Conservation (phyloP, 192 early-diverging fungal species). For the Coemansia sp. region DNA sequence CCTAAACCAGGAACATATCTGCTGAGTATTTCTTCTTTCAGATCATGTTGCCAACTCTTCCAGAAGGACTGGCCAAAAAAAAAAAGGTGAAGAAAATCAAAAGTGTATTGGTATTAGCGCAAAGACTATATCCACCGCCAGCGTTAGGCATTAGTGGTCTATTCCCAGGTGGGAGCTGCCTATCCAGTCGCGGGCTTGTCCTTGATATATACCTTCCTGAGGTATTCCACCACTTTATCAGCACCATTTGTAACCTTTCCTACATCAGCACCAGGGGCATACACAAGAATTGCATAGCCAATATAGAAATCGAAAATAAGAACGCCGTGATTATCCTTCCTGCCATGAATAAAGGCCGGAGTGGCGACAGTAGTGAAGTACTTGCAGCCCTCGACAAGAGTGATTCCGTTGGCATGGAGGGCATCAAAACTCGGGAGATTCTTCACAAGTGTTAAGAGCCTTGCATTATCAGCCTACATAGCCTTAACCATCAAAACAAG, state of each 20-base stretch:
- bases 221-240: conserved; percentile 75
- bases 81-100: neutral
- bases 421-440: neutral
- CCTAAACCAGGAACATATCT: too few relatives aligned
- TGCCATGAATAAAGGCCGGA: conserved; percentile 74
- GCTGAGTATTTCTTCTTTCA: too few relatives aligned
- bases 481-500: neutral
- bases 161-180: neutral
- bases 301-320: neutral
- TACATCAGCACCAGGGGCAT: conserved; percentile 62
- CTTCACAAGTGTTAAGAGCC: neutral
- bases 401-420: conserved; percentile 65
- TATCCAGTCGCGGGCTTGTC: neutral
- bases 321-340: conserved; percentile 59
- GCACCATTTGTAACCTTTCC: conserved; percentile 74
- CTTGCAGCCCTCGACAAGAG: conserved; percentile 62
- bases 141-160: neutral
- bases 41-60: neutral
- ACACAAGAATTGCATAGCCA: conserved; percentile 57
- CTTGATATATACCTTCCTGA: conserved; percentile 45
- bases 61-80: neutral
- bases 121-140: neutral
- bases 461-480: neutral
- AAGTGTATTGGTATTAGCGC: neutral
- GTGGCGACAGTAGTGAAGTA: conserved; percentile 69